Evolutionary conservation across 192 early-diverging fungal genomes (phyloP), one percentile per base, ranked within the genome.

Genomic region (Dissophora ornata): DNA sequence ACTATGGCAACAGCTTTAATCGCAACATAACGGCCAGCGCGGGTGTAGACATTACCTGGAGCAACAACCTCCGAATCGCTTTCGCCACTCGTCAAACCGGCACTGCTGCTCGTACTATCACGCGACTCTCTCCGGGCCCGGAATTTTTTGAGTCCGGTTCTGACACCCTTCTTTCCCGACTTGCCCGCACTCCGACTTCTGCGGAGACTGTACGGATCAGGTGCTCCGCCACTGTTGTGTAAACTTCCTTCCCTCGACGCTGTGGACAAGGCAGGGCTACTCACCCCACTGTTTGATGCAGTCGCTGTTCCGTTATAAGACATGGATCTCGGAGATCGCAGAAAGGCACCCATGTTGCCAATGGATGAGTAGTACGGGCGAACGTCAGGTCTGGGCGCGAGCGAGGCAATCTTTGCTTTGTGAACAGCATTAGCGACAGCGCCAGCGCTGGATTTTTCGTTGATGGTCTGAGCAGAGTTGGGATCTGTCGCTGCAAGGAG

Each of bases 171-270:
- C 53, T 33, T 36, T 10, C 56, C 41, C 3, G 46, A 29, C 48
- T 59, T 69, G 38, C 67, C 57, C 18, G 59, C 34, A 26, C 67
- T 59, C 29, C 36, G 6, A 29, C 65, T 67, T n/a, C 28, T 67
- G 26, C 33, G 28, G 4, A 55, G 29, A 0, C 52, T 40, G 33
- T 38, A 38, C 36, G 36, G 6, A 38, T 38, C 36, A n/a, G n/a
- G n/a, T n/a, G n/a, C n/a, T n/a, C n/a, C n/a, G n/a, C n/a, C n/a
- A n/a, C n/a, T n/a, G n/a, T n/a, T n/a, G n/a, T n/a, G n/a, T n/a
- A n/a, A n/a, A n/a, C n/a, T n/a, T n/a, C n/a, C n/a, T n/a, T n/a
- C n/a, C n/a, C n/a, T n/a, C n/a, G n/a, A n/a, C n/a, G n/a, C n/a
- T n/a, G n/a, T n/a, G n/a, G n/a, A n/a, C n/a, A n/a, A n/a, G n/a